Conservation (phyloP, 257 asterid species). For the Dorcoceras hygrometricum region DNA sequence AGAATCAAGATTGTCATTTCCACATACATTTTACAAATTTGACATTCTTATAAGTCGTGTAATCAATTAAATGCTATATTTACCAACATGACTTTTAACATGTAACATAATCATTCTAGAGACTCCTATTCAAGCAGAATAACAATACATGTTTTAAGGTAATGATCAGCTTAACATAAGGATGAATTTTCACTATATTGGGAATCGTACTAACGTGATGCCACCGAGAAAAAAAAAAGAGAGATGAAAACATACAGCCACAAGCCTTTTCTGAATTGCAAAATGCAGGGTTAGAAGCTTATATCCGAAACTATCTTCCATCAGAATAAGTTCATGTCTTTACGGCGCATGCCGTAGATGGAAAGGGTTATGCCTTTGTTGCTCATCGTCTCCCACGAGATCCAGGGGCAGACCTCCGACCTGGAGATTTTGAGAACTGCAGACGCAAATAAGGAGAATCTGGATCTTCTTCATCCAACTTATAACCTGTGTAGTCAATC, state of each 20-base stretch:
- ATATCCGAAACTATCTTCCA: neutral
- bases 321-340: neutral
- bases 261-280: neutral
- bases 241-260: neutral
- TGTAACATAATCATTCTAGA: too few species aligned
- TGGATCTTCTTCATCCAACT: slow-evolving; percentile 50
- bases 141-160: neutral
- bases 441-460: slow-evolving; percentile 46
- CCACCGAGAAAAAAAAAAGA: neutral
- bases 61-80: too few species aligned
- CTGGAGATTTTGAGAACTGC: slow-evolving; percentile 53
- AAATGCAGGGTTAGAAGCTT: neutral
- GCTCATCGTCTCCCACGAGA: neutral
- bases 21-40: too few species aligned
- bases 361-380: neutral
- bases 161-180: neutral
- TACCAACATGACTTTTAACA: too few species aligned
- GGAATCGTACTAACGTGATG: neutral
- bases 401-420: slow-evolving; percentile 33
- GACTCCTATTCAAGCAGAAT: neutral
- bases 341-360: neutral
- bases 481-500: slow-evolving; percentile 41
- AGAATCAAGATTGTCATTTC: too few species aligned
- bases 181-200: neutral
- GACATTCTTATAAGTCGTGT: too few species aligned